Evolutionary conservation across 495 filamentous ascomycete species (phyloP), one percentile per base, ranked within the genome.

Genomic region (Viridothelium virens): DNA sequence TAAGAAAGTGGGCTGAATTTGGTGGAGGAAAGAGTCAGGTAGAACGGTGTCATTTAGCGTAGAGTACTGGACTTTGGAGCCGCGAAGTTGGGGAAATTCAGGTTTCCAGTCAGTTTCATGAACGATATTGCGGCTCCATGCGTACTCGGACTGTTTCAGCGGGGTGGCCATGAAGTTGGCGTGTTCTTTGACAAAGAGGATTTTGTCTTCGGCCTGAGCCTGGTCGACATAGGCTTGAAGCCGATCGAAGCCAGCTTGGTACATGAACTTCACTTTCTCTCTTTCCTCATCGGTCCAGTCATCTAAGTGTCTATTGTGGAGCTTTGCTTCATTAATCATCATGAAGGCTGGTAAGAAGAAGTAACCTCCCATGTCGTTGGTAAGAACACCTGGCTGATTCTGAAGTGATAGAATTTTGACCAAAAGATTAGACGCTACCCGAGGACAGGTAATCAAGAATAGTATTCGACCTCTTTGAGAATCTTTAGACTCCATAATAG

Each of bases 181-280:
- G 66, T 81, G 79, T 65, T 81, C 78, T 62, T 81, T 81, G 39
- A 76, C 71, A 68, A 73, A 77, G 4, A 77, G 66, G 46, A 76
- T 69, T 62, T 75, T 74, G 38, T 65, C 53, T 5, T 63, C 62
- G 10, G 34, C 44, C 12, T 16, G 44, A 10, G 68, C 68, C 3
- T 70, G 63, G 12, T 64, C 56, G 33, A 77, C 72, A 6, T 69
- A 53, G 76, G 72, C 68, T 37, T 78, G 74, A 2, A 80, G 50
- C 0, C 56, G 39, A 6, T 77, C 66, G 41, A 77, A 69, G 56
- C 73, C 71, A n/a, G 48, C 5, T 69, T 72, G 71, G 56, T 70
- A 71, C 38, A 10, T 14, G 2, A 36, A 34, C 56, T 68, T 63
- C 25, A 75, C 44, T 33, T 18, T 31, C 14, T 68, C 53, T 33